phyloP scores from a whole-genome alignment of 2,329 filamentous ascomycete genomes.

The Arthrobotrys entomopaga region DNA sequence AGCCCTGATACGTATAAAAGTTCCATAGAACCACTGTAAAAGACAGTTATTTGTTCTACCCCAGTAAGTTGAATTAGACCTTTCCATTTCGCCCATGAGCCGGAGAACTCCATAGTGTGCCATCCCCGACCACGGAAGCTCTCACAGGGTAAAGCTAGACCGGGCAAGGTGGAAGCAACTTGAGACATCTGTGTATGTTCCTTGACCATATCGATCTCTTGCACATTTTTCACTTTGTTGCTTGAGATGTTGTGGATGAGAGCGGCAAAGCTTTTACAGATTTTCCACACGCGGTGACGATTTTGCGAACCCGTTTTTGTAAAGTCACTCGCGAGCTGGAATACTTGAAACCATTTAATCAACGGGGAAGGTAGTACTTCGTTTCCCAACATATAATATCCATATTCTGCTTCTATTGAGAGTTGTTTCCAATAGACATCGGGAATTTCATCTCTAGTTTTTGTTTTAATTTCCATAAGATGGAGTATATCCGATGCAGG shows the following conservation, averaged over 20 bases:
- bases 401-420: background rate
- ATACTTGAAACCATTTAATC: conserved; percentile 6
- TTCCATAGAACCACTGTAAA: conserved; percentile 6
- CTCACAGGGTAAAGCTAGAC: background rate
- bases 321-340: conserved; percentile 5
- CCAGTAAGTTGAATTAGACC: background rate
- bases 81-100: conserved; percentile 1
- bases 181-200: background rate
- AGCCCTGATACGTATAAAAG: conserved; percentile 10
- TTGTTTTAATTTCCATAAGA: background rate
- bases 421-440: conserved; percentile 13
- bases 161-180: background rate
- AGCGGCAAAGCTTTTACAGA: background rate
- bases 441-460: background rate
- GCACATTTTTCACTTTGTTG: background rate
- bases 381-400: conserved; percentile 4
- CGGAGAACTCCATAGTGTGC: background rate
- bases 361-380: background rate
- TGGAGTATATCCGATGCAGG: background rate
- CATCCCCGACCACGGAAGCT: background rate
- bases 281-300: background rate
- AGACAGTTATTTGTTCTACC: background rate
- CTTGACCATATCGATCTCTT: background rate
- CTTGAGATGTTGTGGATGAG: background rate
- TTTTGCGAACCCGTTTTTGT: background rate